phyloP scores from a whole-genome alignment of 768 basidiomycete species.

The Tulasnella sp. region DNA sequence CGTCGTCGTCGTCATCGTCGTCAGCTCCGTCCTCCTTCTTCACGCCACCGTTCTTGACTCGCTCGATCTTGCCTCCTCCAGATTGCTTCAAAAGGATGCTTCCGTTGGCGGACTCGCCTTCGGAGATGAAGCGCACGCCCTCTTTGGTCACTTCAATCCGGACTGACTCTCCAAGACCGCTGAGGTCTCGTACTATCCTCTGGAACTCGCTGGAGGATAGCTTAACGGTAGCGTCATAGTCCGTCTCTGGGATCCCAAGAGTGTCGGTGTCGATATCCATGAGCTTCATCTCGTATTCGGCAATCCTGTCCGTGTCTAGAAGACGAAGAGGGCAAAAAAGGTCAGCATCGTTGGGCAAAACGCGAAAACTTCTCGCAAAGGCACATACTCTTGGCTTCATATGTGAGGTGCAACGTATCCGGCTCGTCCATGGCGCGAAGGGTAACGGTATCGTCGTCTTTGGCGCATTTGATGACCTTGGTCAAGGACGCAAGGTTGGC shows the following conservation, averaged over 20 bases:
- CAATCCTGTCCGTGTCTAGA: constrained; percentile 82
- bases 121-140: constrained; percentile 84
- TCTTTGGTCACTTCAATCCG: constrained; percentile 95
- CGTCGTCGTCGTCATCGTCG: constrained; percentile 40
- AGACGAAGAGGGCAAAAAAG: background rate
- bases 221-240: constrained; percentile 88
- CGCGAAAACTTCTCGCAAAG: background rate
- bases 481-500: constrained; percentile 81
- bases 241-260: constrained; percentile 92
- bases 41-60: constrained; percentile 35
- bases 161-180: constrained; percentile 84
- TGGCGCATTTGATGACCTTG: constrained; percentile 91
- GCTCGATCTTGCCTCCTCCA: constrained; percentile 36
- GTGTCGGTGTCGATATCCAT: constrained; percentile 98
- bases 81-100: constrained; percentile 70
- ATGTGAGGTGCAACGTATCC: constrained; percentile 79
- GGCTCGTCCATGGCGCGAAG: constrained; percentile 87
- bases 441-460: constrained; percentile 87
- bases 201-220: constrained; percentile 82
- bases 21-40: constrained; percentile 29
- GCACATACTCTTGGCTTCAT: constrained; percentile 77
- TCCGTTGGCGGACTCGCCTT: constrained; percentile 92
- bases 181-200: constrained; percentile 88
- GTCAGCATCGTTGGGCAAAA: background rate
- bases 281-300: constrained; percentile 98